Base-by-base conservation (phyloP, 306 rosid genomes). In the Vigna hirtella region DNA sequence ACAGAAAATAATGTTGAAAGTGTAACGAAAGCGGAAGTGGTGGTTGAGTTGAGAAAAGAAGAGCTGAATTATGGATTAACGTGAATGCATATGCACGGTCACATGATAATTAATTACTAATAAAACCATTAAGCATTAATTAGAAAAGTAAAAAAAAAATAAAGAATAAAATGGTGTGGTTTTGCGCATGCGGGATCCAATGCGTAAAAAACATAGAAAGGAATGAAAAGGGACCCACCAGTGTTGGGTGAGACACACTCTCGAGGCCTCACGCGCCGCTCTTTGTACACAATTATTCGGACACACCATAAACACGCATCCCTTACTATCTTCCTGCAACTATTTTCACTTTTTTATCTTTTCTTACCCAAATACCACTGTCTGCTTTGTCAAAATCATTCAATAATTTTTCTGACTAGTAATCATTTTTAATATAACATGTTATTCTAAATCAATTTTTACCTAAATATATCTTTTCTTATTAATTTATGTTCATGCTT, bases 241-340 rank as follows among this genome's bases (percentile, higher is more conserved):
- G 0, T 86, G 85, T 77, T 73, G 74, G 77, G 70, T 70, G 2
- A 73, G 22, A 74, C 17, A 45, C 77, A 82, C 77, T 83, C 63
- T 75, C 91, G 87, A 90, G 90, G 89, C 85, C 90, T 85, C 91
- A 90, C 88, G 96, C 90, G 91, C 93, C 89, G 93, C 86, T 80
- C 83, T 75, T 6, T 88, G 90, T 85, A 83, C 72, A 8, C 72
- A 73, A 52, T 73, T 79, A 70, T 45, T 72, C 50, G 6, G 88
- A 88, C 94, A 81, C 17, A 6, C 50, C 11, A 9, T 24, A 30
- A 14, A 9, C 59, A 32, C 52, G 4, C 72, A 20, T 50, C 36
- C 18, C 9, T 36, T 6, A 7, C 9, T 6, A 36, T 62, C 32
- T 30, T 77, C 51, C 70, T 15, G 70, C 16, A 40, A 17, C 48